Percentiles rank a stretch among this genome's conserved stretches.
Evolutionary conservation across 352 stramenopile genomes (phyloP).

Genomic region (Thalassiosira livingstoniorum): DNA sequence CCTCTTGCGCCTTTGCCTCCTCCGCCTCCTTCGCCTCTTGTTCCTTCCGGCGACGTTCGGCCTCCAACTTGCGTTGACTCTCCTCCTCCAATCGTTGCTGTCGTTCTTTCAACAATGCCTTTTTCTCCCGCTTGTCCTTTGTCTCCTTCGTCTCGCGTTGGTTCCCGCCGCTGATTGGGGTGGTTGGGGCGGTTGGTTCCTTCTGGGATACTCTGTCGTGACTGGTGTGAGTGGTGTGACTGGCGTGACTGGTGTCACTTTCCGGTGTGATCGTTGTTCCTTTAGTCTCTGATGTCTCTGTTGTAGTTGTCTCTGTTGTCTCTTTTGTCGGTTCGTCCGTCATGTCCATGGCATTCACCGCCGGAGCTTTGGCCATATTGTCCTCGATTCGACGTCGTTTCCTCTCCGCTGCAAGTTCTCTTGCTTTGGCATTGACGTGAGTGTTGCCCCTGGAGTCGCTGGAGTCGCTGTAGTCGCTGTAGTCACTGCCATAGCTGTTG

Average conservation of each 20-base stretch:
- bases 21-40: neutral
- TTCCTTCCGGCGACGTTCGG: neutral
- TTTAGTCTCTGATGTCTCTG: neutral
- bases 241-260: no score
- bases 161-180: neutral
- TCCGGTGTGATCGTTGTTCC: neutral
- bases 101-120: neutral
- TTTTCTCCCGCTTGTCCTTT: neutral
- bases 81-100: conserved; percentile 7
- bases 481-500: conserved; percentile 9
- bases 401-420: conserved; percentile 32
- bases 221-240: no score
- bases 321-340: neutral
- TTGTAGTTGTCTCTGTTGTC: conserved; percentile 5
- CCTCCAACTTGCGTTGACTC: neutral
- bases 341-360: conserved; percentile 28
- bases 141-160: neutral
- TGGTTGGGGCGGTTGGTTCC: neutral
- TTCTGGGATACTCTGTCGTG: no score
- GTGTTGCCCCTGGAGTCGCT: neutral
- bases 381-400: conserved; percentile 43
- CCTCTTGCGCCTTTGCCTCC: neutral
- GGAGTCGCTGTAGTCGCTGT: neutral
- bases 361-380: conserved; percentile 38
- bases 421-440: conserved; percentile 22